These are phyloP conservation scores for Apium graveolens DNA, from an alignment of 129 eudicot species.

Conservation along the genomic window DNA sequence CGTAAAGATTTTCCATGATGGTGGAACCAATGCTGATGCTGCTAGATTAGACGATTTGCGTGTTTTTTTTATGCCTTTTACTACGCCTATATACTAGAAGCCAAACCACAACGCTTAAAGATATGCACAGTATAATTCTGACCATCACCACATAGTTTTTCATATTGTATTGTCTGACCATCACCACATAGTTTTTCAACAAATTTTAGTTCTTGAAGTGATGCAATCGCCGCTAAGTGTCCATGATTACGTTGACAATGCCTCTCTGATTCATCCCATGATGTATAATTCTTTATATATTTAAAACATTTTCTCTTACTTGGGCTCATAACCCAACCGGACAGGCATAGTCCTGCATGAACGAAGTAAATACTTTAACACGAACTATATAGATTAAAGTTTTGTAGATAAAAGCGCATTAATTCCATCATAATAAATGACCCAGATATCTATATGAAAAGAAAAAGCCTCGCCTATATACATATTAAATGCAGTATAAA, in stretches of 20 bases:
- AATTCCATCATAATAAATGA: neutral
- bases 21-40: slow-evolving; percentile 66
- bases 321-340: slow-evolving; percentile 50
- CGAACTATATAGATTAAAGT: neutral
- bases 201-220: slow-evolving; percentile 46
- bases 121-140: slow-evolving; percentile 72
- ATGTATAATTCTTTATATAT: slow-evolving; percentile 24
- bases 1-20: slow-evolving; percentile 80
- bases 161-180: too few species aligned
- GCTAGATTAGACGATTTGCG: slow-evolving; percentile 59
- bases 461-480: neutral
- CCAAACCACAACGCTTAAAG: slow-evolving; percentile 70
- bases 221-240: slow-evolving; percentile 63
- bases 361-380: slow-evolving; percentile 1
- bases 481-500: neutral
- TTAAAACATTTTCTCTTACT: slow-evolving; percentile 43
- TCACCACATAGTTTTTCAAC: slow-evolving; percentile 40
- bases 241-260: slow-evolving; percentile 43
- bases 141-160: slow-evolving; percentile 36
- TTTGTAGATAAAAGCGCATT: too few species aligned
- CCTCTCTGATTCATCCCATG: slow-evolving; percentile 80
- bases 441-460: neutral
- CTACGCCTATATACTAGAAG: slow-evolving; percentile 63
- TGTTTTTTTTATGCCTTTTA: slow-evolving; percentile 68
- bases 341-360: slow-evolving; percentile 55